A percentile compares a stretch with the other conserved stretches of the same genome.
Conservation (phyloP, 1,284 basidiomycete genomes). For the Earliella scabrosa region DNA sequence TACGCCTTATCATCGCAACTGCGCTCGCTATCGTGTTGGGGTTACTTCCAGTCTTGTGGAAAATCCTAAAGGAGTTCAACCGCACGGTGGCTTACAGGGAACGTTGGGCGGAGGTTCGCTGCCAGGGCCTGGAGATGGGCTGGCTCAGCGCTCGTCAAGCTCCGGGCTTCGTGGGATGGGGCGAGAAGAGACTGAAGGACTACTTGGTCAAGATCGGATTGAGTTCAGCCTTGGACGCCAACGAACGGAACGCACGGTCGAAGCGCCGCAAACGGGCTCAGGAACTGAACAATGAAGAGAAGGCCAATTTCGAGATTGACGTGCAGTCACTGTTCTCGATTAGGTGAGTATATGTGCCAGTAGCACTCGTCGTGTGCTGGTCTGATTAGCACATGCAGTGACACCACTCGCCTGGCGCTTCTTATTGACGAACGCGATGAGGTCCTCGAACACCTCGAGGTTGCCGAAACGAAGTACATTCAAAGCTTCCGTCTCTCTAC, state of each 20-base stretch:
- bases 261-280: conserved; percentile 37
- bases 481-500: conserved; percentile 73
- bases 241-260: conserved; percentile 28
- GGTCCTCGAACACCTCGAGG: conserved; percentile 76
- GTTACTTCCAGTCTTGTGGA: conserved; percentile 65
- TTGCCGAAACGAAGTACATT: conserved; percentile 79
- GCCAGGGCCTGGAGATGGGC: conserved; percentile 73
- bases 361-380: no score
- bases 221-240: conserved; percentile 54
- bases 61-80: conserved; percentile 69
- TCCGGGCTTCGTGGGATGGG: conserved; percentile 70
- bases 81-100: conserved; percentile 56
- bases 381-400: conserved; percentile 45
- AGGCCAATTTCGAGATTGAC: conserved; percentile 58
- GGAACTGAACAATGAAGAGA: conserved; percentile 45
- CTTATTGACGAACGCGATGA: conserved; percentile 75
- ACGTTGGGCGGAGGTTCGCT: conserved; percentile 64
- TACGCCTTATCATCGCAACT: conserved; percentile 70
- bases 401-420: conserved; percentile 64
- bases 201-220: conserved; percentile 67
- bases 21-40: conserved; percentile 62
- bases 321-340: conserved; percentile 76
- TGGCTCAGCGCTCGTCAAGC: conserved; percentile 67
- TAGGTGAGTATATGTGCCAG: conserved; percentile 47
- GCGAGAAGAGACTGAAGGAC: conserved; percentile 71